Evolutionary conservation across 2,329 filamentous ascomycete species (phyloP).

Genomic region (Alternaria incomplexa): DNA sequence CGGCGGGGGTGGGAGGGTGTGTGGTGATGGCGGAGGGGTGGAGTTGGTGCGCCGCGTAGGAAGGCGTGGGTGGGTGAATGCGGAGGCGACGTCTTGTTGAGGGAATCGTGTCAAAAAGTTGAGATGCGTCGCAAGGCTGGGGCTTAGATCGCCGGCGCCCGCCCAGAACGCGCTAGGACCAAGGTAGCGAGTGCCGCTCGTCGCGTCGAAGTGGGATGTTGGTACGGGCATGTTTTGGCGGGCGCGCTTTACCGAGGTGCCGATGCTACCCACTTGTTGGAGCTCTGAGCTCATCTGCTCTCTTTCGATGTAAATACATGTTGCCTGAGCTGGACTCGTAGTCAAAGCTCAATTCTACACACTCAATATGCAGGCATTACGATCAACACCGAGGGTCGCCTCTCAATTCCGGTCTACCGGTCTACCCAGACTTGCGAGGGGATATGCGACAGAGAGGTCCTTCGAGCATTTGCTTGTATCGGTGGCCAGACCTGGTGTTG

Average conservation of each 20-base stretch:
- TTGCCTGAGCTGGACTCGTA: background rate
- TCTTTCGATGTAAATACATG: background rate
- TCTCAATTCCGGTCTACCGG: constrained; percentile 63
- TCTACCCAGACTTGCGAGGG: constrained; percentile 62
- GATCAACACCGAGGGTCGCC: constrained; percentile 66
- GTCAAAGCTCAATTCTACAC: constrained; percentile 10
- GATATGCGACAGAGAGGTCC: constrained; percentile 53
- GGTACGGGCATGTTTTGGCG: constrained; percentile 9
- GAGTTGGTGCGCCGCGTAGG: constrained; percentile 1
- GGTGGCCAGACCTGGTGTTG: constrained; percentile 85
- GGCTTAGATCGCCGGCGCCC: constrained; percentile 21
- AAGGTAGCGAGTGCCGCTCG: background rate
- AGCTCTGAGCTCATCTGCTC: constrained; percentile 4
- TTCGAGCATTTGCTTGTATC: constrained; percentile 88
- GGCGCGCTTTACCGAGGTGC: constrained; percentile 33
- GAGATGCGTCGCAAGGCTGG: constrained; percentile 22
- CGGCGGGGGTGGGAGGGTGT: background rate
- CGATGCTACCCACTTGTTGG: constrained; percentile 30
- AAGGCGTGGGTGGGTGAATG: constrained; percentile 3
- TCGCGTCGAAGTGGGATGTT: background rate
- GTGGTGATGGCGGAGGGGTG: background rate
- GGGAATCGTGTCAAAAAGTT: constrained; percentile 38
- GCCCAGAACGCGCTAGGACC: constrained; percentile 3
- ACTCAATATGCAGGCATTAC: constrained; percentile 56
- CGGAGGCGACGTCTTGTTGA: constrained; percentile 24